Evolutionary conservation across 140 eudicot species (phyloP).

Genomic region (Ambrosia hybrid): DNA sequence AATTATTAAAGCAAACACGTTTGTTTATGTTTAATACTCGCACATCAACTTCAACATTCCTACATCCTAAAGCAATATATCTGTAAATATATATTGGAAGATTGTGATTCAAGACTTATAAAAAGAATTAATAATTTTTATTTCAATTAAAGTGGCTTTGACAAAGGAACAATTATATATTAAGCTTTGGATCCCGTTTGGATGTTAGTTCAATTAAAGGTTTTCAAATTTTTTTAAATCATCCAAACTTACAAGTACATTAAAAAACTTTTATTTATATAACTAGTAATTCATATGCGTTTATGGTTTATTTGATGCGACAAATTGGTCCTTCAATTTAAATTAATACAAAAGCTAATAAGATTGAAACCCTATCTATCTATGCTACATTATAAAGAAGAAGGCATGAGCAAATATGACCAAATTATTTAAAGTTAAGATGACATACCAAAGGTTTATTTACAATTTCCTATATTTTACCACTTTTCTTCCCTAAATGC

Average conservation of each 20-base stretch:
- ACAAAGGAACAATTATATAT: conserved; percentile 7
- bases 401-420: too few species aligned
- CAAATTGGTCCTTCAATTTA: too few species aligned
- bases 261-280: not conserved
- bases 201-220: not conserved
- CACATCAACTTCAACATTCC: not conserved
- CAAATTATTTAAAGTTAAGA: too few species aligned
- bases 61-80: conserved; percentile 15
- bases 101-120: conserved; percentile 21
- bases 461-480: too few species aligned
- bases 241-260: conserved; percentile 8
- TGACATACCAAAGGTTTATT: too few species aligned
- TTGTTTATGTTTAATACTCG: not conserved
- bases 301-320: too few species aligned
- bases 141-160: conserved; percentile 22
- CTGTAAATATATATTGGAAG: not conserved
- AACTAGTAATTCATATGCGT: too few species aligned
- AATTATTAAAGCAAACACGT: not conserved
- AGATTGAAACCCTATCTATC: too few species aligned
- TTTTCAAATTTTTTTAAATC: conserved; percentile 1
- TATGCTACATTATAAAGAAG: too few species aligned
- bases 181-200: conserved; percentile 15
- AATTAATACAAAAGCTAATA: too few species aligned
- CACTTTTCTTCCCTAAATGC: too few species aligned
- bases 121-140: conserved; percentile 6